These are phyloP conservation scores for Chaetomium olivaceum DNA, from an alignment of 2,329 filamentous ascomycete species.

Conservation along the genomic window DNA sequence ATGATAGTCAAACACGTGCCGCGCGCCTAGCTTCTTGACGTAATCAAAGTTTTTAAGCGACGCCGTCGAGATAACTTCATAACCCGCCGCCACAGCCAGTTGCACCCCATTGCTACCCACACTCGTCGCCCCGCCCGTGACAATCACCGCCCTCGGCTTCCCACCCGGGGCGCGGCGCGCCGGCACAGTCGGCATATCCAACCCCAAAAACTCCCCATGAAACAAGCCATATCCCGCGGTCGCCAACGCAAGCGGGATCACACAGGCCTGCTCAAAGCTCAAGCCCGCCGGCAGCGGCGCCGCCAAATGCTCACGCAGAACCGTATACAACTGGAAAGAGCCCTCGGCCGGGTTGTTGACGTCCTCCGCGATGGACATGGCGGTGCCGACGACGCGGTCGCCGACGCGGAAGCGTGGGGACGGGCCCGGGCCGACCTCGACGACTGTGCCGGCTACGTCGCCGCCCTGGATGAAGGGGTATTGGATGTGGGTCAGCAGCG, in stretches of 20 bases:
- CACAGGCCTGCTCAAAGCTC: not conserved
- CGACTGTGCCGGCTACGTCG: not conserved
- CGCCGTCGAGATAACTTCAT: not conserved
- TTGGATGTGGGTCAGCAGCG: not conserved
- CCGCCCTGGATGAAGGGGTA: not conserved
- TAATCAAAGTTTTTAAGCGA: not conserved
- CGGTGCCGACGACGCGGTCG: not conserved
- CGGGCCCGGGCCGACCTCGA: not conserved
- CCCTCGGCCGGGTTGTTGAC: not conserved
- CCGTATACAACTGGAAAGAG: not conserved
- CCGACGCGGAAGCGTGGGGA: not conserved
- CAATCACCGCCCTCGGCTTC: not conserved
- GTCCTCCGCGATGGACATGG: not conserved
- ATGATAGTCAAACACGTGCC: not conserved
- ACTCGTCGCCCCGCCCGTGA: not conserved
- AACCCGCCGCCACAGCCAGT: not conserved
- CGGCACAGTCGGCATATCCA: not conserved
- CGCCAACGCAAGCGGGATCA: not conserved
- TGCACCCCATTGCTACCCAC: not conserved
- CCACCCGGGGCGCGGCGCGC: not conserved
- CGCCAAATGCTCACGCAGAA: not conserved
- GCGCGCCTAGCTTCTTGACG: not conserved
- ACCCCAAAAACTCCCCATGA: not conserved
- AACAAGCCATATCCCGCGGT: not conserved
- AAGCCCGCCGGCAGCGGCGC: not conserved